Evolutionary conservation across 345 rosid species (phyloP), one percentile per base, ranked within the genome.

Genomic region (Geranium rotundifolium): DNA sequence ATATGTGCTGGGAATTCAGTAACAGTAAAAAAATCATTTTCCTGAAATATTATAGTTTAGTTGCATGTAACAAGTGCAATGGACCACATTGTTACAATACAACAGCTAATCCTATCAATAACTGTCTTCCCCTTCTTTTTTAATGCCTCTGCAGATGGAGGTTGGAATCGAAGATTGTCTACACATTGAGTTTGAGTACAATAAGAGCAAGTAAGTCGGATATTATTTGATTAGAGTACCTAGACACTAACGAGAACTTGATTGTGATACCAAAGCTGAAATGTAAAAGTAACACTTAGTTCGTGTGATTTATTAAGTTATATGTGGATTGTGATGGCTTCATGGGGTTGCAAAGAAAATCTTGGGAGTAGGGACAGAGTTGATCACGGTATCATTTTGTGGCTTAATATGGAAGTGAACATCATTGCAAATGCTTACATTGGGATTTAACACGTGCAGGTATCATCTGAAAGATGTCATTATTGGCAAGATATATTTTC

Each of bases 81-180:
- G 50, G 12, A 41, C 4, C 10, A 41, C 50, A 41, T 41, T 41
- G 50, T 41, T n/a, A n/a, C n/a, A n/a, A n/a, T 9, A 9, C 50
- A 41, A 41, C 50, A 12, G 50, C 50, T 41, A 41, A 41, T 41
- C 50, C 12, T 9, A 41, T 41, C 14, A 8, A 12, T 41, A 41
- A 41, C 10, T 41, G 50, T 41, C 10, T 41, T 12, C 50, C 50
- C 46, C 58, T 70, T 72, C 16, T 54, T 62, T 39, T 34, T 39
- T 60, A 41, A 61, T 66, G 66, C n/a, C 56, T 72, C 56, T 78
- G 67, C 82, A 90, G 96, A 90, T 95, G 99, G 99, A 95, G 86
- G 97, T 95, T 62, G 99, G 97, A 69, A 90, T 95, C 17, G 97
- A 95, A 77, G 99, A 95, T 72, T 95, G 96, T 71, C 73, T 95